Percentiles rank a stretch among this genome's conserved stretches.
Conservation (phyloP, 768 basidiomycete species). For the Pleurotus citrinopileatus region DNA sequence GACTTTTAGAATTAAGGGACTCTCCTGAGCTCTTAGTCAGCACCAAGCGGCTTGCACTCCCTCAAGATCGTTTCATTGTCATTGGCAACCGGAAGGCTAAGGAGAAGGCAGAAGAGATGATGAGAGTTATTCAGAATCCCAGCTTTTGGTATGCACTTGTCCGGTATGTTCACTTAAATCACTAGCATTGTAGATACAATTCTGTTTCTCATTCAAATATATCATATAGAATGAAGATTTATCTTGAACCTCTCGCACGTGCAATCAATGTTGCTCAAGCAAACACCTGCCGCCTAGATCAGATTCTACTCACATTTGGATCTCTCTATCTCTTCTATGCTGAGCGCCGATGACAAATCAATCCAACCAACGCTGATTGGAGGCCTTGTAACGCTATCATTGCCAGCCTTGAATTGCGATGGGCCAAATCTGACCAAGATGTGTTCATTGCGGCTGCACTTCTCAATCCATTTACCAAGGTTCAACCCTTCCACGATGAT, state of each 20-base stretch:
- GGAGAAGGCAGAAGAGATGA: conserved; percentile 21
- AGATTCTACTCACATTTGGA: conserved; percentile 10
- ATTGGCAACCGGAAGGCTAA: conserved; percentile 12
- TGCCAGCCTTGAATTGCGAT: conserved; percentile 21
- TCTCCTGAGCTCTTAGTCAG: conserved; percentile 15
- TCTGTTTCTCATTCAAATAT: not conserved
- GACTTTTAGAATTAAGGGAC: conserved; percentile 21
- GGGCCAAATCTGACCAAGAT: conserved; percentile 27
- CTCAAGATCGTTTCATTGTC: not conserved
- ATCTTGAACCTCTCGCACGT: conserved; percentile 19
- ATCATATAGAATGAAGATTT: conserved; percentile 13
- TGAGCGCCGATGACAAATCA: not conserved
- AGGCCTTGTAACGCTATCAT: conserved; percentile 8
- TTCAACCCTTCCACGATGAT: conserved; percentile 12
- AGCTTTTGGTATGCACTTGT: conserved; percentile 28
- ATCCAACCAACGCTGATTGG: not conserved
- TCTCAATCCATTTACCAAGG: conserved; percentile 22
- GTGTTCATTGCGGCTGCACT: conserved; percentile 27
- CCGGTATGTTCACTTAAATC: conserved; percentile 17
- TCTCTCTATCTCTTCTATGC: conserved; percentile 3
- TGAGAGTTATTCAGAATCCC: conserved; percentile 22
- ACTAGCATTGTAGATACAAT: conserved; percentile 13
- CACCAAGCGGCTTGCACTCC: conserved; percentile 3
- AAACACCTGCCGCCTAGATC: conserved; percentile 10
- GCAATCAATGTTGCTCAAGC: conserved; percentile 16